Evolutionary conservation across 1,284 basidiomycete genomes (phyloP), one percentile per base, ranked within the genome.

Genomic region (Neonothopanus nambi): DNA sequence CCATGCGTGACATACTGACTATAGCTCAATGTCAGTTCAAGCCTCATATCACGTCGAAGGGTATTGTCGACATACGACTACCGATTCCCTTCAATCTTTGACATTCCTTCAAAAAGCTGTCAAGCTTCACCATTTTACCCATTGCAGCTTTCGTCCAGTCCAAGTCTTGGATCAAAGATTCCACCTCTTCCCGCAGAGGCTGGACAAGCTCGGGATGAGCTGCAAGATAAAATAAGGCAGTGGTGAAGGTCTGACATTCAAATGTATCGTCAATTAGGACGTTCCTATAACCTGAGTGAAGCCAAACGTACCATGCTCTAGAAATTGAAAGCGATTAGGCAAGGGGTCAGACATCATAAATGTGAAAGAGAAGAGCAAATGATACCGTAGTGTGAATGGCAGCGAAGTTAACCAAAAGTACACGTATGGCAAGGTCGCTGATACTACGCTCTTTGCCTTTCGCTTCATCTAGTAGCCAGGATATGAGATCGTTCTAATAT

Each of bases 141-240:
- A 59, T 23, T 1, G 55, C 50, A 17, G 46, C n/a, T 54, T 72
- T 75, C 9, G 70, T 72, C 77, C 77, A 79, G 1, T 76, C 76
- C 15, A 73, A 68, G 20, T 62, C 56, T 15, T 57, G 53, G 12
- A 74, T 52, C 28, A 67, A 52, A 1, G 56, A 36, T 21, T 73
- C 67, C 4, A 77, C 64, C 52, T 81, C 79, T 41, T 72, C 66
- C 3, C 76, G 69, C 46, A 81, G 64, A 9, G 68, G 66, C 12
- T 62, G 57, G 5, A 67, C 57, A 49, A 68, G 70, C 49, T 71
- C 63, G 1, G 71, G 69, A 51, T 67, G 57, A n/a, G 46, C 45
- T 18, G 52, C 52, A n/a, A 54, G 28, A 17, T 28, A 61, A 48
- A 66, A 73, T 15, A 78, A 56, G 0, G 65, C 68, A 46, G 70